Percentiles rank a stretch among this genome's conserved stretches.
These are phyloP conservation scores for Aspergillus chevalieri DNA, from an alignment of 2,329 filamentous ascomycete genomes.

Conservation along the genomic window DNA sequence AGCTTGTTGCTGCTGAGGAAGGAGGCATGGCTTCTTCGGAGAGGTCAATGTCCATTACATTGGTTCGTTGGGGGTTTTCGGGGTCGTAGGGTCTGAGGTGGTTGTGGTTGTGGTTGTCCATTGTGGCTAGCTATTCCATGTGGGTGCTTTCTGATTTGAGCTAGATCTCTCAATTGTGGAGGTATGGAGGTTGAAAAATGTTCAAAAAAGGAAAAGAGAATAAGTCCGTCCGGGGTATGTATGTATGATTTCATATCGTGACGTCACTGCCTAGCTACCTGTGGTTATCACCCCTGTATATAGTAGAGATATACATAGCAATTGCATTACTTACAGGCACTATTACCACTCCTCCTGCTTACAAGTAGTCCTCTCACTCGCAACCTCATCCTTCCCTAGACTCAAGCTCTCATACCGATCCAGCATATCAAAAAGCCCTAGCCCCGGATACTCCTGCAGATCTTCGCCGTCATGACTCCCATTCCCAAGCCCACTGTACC, in stretches of 20 bases:
- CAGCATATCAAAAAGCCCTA: slow-evolving; percentile 32
- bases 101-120: not conserved
- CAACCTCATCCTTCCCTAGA: slow-evolving; percentile 28
- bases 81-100: not conserved
- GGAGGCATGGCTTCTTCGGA: not conserved
- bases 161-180: no score
- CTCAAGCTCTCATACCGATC: slow-evolving; percentile 34
- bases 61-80: not conserved
- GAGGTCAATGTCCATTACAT: not conserved
- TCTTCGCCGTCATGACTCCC: slow-evolving; percentile 6
- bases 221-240: no score
- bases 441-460: slow-evolving; percentile 21
- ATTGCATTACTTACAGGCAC: not conserved
- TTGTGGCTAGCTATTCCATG: not conserved
- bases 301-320: not conserved
- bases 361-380: slow-evolving; percentile 11
- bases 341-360: slow-evolving; percentile 2
- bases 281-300: not conserved
- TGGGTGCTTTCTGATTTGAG: no score
- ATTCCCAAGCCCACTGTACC: slow-evolving; percentile 20
- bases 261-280: not conserved
- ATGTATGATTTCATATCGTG: no score
- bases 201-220: no score
- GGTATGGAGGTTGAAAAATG: no score
- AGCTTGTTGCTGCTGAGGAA: not conserved